Percentiles rank a stretch among this genome's conserved stretches.
Evolutionary conservation across 306 rosid genomes (phyloP).

Genomic region (Fragaria nilgerrensis): DNA sequence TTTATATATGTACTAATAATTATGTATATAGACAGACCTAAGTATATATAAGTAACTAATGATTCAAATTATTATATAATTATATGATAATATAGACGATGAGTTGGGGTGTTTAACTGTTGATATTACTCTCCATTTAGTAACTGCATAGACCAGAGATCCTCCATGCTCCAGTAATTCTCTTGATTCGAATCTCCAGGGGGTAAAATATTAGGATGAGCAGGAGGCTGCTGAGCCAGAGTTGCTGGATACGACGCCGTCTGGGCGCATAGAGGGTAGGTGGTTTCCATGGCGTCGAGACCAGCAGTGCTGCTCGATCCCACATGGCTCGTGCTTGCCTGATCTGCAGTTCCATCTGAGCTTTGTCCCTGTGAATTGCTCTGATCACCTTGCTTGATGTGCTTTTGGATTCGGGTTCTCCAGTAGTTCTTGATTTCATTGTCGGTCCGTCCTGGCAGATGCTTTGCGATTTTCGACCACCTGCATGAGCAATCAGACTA

Average conservation of each 20-base stretch:
- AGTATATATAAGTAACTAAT: constrained; percentile 7
- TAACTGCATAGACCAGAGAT: constrained; percentile 89
- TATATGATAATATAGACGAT: not conserved
- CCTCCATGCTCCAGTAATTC: constrained; percentile 83
- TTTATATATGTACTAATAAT: constrained; percentile 11
- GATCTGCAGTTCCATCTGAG: constrained; percentile 36
- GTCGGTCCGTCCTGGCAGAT: constrained; percentile 93
- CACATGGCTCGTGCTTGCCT: constrained; percentile 46
- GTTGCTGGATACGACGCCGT: constrained; percentile 27
- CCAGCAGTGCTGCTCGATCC: constrained; percentile 2
- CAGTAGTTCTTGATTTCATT: constrained; percentile 94
- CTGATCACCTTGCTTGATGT: constrained; percentile 68
- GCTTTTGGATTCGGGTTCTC: constrained; percentile 97
- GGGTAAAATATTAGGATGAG: constrained; percentile 25
- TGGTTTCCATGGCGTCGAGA: constrained; percentile 45
- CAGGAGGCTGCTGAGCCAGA: constrained; percentile 24
- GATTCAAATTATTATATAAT: not conserved
- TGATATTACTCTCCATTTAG: constrained; percentile 46
- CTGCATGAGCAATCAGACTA: constrained; percentile 28
- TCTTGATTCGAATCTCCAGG: not conserved
- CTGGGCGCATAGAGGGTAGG: constrained; percentile 22
- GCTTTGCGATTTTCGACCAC: constrained; percentile 99
- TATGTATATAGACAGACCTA: constrained; percentile 34
- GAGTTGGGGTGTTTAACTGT: not conserved
- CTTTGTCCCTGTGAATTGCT: constrained; percentile 37